A percentile compares a stretch with the other conserved stretches of the same genome.
phyloP scores from a whole-genome alignment of 176 grass and related monocot species.

The Zoysia pacifica region DNA sequence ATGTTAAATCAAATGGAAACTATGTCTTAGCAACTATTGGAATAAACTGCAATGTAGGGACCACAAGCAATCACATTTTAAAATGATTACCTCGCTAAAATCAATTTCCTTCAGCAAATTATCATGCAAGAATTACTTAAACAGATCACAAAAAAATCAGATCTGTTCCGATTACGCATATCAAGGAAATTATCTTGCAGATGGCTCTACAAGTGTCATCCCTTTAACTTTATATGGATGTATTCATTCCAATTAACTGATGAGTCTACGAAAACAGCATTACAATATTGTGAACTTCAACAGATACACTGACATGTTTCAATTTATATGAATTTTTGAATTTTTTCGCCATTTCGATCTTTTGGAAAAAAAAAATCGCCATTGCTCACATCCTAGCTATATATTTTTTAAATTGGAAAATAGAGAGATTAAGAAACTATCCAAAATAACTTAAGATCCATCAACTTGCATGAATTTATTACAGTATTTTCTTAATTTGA shows the following conservation, averaged over 20 bases:
- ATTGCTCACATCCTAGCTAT: no score
- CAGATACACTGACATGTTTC: no score
- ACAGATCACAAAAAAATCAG: no score
- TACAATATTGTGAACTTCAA: no score
- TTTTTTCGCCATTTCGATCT: no score
- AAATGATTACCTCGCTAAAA: background rate
- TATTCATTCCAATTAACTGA: no score
- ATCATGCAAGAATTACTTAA: conserved; percentile 4
- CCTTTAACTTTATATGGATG: no score
- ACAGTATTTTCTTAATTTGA: background rate
- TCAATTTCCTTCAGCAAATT: conserved; percentile 1
- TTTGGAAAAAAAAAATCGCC: no score
- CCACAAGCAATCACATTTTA: background rate
- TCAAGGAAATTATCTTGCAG: background rate
- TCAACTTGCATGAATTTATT: background rate
- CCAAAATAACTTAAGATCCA: background rate
- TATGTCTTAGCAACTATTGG: background rate
- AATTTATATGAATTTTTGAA: no score
- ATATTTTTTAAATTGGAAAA: no score
- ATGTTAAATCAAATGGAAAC: conserved; percentile 23
- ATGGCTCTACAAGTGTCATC: background rate
- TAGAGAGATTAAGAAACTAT: background rate
- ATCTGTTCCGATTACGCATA: no score
- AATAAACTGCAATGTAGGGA: background rate
- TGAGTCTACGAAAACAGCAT: no score